phyloP scores from a whole-genome alignment of 495 filamentous ascomycete species.

The Jackrogersella multiformis region DNA sequence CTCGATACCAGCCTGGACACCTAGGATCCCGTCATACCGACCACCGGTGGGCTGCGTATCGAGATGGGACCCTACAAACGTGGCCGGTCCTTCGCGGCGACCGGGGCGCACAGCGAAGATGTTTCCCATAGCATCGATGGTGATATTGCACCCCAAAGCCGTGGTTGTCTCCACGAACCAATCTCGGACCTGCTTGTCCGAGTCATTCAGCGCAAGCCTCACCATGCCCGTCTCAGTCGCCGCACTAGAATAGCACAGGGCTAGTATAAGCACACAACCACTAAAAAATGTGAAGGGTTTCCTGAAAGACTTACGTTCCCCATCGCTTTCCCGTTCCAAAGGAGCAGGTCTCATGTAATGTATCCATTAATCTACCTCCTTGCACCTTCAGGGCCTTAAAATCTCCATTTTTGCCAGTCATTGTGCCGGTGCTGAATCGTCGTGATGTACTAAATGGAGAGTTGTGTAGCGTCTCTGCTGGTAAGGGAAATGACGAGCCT shows the following conservation, averaged over 20 bases:
- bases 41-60: slow-evolving; percentile 83
- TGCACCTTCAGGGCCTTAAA: slow-evolving; percentile 33
- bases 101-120: slow-evolving; percentile 78
- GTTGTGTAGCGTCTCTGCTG: neutral
- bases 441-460: neutral
- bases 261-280: slow-evolving; percentile 11
- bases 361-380: slow-evolving; percentile 39
- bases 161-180: slow-evolving; percentile 78
- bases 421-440: slow-evolving; percentile 13
- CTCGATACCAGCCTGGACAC: slow-evolving; percentile 76
- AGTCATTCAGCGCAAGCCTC: slow-evolving; percentile 70
- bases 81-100: slow-evolving; percentile 51
- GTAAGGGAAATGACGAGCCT: neutral
- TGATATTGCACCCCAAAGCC: slow-evolving; percentile 66
- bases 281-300: neutral
- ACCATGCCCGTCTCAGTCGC: slow-evolving; percentile 53
- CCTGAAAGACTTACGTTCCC: slow-evolving; percentile 36
- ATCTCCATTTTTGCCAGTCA: neutral
- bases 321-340: slow-evolving; percentile 45
- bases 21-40: slow-evolving; percentile 80
- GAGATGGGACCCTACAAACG: slow-evolving; percentile 77
- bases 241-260: slow-evolving; percentile 10
- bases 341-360: slow-evolving; percentile 38
- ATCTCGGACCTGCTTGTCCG: slow-evolving; percentile 75
- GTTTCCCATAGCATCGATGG: slow-evolving; percentile 65